A percentile compares a stretch with the other conserved stretches of the same genome.
phyloP scores from a whole-genome alignment of 495 filamentous ascomycete genomes.

The Cercophora samala region DNA sequence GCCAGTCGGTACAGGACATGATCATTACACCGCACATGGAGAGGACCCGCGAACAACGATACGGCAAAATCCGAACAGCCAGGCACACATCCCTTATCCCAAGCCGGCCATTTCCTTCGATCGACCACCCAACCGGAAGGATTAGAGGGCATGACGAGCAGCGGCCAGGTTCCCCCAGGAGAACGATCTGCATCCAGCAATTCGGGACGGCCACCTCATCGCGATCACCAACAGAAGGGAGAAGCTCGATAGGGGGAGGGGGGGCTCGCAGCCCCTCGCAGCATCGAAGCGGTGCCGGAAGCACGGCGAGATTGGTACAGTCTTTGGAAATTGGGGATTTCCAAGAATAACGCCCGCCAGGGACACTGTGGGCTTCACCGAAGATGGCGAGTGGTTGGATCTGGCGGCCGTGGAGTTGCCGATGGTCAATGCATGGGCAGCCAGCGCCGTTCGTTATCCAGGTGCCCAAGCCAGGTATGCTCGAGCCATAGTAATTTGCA shows the following conservation, averaged over 20 bases:
- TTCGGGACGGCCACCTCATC: background rate
- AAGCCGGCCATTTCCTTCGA: background rate
- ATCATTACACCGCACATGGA: background rate
- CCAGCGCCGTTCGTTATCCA: no score
- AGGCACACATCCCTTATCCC: background rate
- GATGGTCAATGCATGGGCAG: slow-evolving; percentile 24
- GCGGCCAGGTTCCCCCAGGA: background rate
- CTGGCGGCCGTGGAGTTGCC: slow-evolving; percentile 24
- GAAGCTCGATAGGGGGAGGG: background rate
- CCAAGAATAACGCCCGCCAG: slow-evolving; percentile 11
- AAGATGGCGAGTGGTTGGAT: no score
- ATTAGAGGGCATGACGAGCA: background rate
- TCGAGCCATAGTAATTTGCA: no score
- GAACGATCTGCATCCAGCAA: background rate
- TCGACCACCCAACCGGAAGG: slow-evolving; percentile 1
- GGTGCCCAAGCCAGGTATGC: no score
- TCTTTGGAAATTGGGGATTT: slow-evolving; percentile 2
- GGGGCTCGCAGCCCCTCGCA: background rate
- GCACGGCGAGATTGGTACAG: slow-evolving; percentile 1
- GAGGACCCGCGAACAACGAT: background rate
- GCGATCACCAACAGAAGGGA: background rate
- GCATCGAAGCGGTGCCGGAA: background rate
- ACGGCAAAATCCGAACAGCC: background rate
- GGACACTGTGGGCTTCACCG: slow-evolving; percentile 7
- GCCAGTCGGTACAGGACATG: background rate